These are phyloP conservation scores for Neurospora tetraspora DNA, from an alignment of 495 filamentous ascomycete species.

Conservation along the genomic window DNA sequence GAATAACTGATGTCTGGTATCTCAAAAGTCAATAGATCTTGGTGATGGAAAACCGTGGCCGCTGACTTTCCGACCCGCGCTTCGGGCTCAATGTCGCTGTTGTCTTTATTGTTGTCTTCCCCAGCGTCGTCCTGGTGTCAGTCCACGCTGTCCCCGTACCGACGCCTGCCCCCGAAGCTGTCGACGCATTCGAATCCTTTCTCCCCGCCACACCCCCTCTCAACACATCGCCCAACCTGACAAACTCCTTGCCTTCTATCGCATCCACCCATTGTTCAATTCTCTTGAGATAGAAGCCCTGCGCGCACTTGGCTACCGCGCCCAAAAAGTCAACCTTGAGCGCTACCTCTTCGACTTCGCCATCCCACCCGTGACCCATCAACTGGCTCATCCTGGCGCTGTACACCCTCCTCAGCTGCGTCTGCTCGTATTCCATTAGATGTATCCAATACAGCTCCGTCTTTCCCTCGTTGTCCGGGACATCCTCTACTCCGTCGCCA, in stretches of 20 bases:
- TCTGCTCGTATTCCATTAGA: slow-evolving; percentile 29
- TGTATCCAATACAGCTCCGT: slow-evolving; percentile 27
- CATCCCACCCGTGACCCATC: slow-evolving; percentile 12
- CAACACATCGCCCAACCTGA: slow-evolving; percentile 17
- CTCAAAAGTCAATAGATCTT: background rate
- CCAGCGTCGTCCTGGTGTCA: background rate
- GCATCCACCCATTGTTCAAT: slow-evolving; percentile 23
- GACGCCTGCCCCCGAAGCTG: background rate
- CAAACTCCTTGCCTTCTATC: slow-evolving; percentile 15
- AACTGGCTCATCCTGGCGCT: slow-evolving; percentile 14
- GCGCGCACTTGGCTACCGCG: slow-evolving; percentile 12
- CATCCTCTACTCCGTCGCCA: slow-evolving; percentile 1
- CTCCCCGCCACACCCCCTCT: slow-evolving; percentile 7
- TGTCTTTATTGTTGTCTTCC: background rate
- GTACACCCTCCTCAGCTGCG: slow-evolving; percentile 24
- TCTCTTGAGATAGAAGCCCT: slow-evolving; percentile 15
- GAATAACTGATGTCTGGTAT: background rate
- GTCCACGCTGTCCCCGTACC: background rate
- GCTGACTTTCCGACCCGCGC: background rate
- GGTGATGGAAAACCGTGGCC: background rate
- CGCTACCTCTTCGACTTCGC: slow-evolving; percentile 11
- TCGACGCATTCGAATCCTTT: slow-evolving; percentile 1
- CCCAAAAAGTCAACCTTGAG: slow-evolving; percentile 18
- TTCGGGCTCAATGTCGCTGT: background rate
- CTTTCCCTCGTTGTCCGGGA: slow-evolving; percentile 26